Base-by-base conservation (phyloP, 371 early-diverging fungal species). In the Conidiobolus coronatus region DNA sequence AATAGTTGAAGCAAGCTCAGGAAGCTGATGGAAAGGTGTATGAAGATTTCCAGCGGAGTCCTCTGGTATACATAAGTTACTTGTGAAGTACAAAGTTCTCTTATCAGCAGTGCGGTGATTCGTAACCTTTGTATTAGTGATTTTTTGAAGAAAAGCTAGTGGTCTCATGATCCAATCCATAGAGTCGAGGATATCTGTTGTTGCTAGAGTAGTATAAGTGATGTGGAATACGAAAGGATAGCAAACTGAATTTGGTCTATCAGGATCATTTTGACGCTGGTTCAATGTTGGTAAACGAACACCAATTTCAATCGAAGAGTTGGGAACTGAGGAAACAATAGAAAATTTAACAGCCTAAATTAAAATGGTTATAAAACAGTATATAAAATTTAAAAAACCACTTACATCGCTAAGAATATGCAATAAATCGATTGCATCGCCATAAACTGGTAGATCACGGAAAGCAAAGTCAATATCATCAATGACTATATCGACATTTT, bases 201-300 rank as follows among this genome's bases (percentile, higher is more conserved):
- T 17, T 11, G 36, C 19, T 13, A 17, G 8, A 7, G 48, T 40
- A n/a, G 40, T 21, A 40, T 47, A 47, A 4, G 48, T 23, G 17
- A 47, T 20, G 11, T 21, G 21, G 40, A 47, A 47, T 20, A 47
- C 33, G 21, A 45, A 45, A n/a, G 45, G 45, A 37, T 45, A 45
- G 29, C 29, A 29, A 5, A 29, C 29, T 29, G 29, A 29, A 29
- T 29, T 29, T 9, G 29, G 9, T 13, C 34, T 34, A 13, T 36
- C 34, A 18, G 48, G 48, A n/a, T 38, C 48, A 9, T 39, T 37
- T 40, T 47, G 21, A 17, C 24, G 19, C 29, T 47, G 38, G 12
- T 21, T 40, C 19, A 29, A 22, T 14, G 38, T 22, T n/a, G 48
- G 48, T 29, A 47, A 18, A 12, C 36, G 36, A 14, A 47, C 38